phyloP scores from a whole-genome alignment of 345 rosid species.

The Microcos paniculata region DNA sequence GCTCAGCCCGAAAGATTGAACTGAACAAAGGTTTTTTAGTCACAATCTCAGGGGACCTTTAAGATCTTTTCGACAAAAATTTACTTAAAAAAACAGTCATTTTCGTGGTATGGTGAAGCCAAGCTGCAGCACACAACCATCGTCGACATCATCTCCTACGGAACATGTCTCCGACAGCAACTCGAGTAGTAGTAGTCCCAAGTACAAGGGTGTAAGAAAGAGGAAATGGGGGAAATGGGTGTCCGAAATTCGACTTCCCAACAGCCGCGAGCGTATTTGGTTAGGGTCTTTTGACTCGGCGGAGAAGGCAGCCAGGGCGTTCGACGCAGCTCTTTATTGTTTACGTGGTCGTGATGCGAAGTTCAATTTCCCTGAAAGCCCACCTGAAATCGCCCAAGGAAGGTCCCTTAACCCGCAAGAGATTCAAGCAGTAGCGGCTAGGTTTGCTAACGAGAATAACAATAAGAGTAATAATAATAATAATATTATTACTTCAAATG shows the following conservation, averaged over 20 bases:
- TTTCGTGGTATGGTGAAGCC: conserved; percentile 22
- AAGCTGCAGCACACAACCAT: not conserved
- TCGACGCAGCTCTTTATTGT: conserved; percentile 79
- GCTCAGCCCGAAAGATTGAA: not conserved
- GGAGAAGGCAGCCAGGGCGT: conserved; percentile 90
- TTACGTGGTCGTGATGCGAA: conserved; percentile 62
- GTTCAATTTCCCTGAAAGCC: conserved; percentile 66
- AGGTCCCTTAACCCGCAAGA: conserved; percentile 42
- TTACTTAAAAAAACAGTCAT: not conserved
- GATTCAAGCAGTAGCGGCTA: conserved; percentile 57
- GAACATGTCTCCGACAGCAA: conserved; percentile 15
- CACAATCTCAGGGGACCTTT: not conserved
- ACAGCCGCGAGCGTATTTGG: conserved; percentile 91
- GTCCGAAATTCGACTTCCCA: conserved; percentile 87
- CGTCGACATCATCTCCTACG: not conserved
- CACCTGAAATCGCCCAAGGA: conserved; percentile 49
- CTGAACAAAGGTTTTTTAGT: not conserved
- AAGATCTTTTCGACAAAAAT: too few relatives aligned
- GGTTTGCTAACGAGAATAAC: conserved; percentile 42
- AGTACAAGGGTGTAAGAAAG: conserved; percentile 84
- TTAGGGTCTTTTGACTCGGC: conserved; percentile 74
- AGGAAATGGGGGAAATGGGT: conserved; percentile 98
- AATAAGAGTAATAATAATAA: not conserved
- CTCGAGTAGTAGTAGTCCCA: conserved; percentile 23
- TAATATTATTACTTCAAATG: conserved; percentile 8